phyloP scores from a whole-genome alignment of 305 asterid genomes.

The Plantago lanceolata region DNA sequence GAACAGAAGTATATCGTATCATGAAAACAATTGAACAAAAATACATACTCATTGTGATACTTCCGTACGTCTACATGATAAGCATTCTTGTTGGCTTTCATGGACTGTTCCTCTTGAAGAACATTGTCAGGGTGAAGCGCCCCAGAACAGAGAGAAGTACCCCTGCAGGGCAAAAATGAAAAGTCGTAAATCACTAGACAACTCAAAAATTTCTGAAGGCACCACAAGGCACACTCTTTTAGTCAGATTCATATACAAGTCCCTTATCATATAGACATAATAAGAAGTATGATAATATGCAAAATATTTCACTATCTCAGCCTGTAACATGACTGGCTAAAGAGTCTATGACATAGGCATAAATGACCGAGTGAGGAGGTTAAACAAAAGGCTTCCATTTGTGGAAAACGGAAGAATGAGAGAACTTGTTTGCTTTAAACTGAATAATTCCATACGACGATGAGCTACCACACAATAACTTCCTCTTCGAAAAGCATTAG shows the following conservation, averaged over 20 bases:
- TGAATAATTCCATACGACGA: too few relatives aligned
- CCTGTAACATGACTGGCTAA: not conserved
- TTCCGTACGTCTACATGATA: slow-evolving; percentile 60
- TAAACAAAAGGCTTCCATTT: not conserved
- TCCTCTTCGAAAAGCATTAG: too few relatives aligned
- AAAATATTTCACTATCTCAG: not conserved
- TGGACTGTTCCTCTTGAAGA: slow-evolving; percentile 47
- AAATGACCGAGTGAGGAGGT: not conserved
- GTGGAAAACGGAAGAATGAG: not conserved
- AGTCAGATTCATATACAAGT: not conserved
- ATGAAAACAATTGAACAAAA: slow-evolving; percentile 19
- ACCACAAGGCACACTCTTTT: not conserved
- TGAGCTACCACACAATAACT: too few relatives aligned
- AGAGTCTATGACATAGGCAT: not conserved
- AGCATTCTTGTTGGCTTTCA: slow-evolving; percentile 54
- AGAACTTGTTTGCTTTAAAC: too few relatives aligned
- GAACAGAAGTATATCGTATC: slow-evolving; percentile 12
- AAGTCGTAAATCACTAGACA: slow-evolving; percentile 18
- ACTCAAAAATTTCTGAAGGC: slow-evolving; percentile 23
- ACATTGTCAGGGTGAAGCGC: slow-evolving; percentile 78
- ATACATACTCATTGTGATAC: slow-evolving; percentile 66
- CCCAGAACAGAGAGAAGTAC: slow-evolving; percentile 70
- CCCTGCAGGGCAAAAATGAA: slow-evolving; percentile 48
- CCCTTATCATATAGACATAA: too few relatives aligned
- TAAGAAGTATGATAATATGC: not conserved